A percentile compares a stretch with the other conserved stretches of the same genome.
Conservation (phyloP, 1,139 yeast species). For the Yamadazyma songkhlaensis region DNA sequence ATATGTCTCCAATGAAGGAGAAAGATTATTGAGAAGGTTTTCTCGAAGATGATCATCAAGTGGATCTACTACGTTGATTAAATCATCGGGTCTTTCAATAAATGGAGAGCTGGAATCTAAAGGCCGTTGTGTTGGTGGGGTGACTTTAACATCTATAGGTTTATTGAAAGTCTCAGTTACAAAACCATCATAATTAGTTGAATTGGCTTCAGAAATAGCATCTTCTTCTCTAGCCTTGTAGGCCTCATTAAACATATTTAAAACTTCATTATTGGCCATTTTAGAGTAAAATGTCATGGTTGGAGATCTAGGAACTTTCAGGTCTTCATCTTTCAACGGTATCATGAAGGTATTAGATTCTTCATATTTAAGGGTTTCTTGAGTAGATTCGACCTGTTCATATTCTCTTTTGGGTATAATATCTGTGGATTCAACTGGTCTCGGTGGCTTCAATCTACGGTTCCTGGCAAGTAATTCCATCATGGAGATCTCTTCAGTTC, state of each 20-base stretch:
- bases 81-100: conserved; percentile 33
- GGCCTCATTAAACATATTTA: conserved; percentile 73
- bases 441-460: conserved; percentile 1
- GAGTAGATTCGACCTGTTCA: too few species aligned
- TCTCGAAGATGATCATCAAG: conserved; percentile 23
- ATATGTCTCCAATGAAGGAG: conserved; percentile 25
- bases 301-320: conserved; percentile 50
- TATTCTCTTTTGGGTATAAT: too few species aligned
- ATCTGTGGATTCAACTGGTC: too few species aligned
- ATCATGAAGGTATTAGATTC: conserved; percentile 28
- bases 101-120: conserved; percentile 44
- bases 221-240: conserved; percentile 33
- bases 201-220: conserved; percentile 20
- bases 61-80: conserved; percentile 26
- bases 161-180: conserved; percentile 48
- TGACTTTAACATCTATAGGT: conserved; percentile 10
- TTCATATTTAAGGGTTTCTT: background rate
- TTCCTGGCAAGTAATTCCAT: conserved; percentile 52
- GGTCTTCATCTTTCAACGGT: conserved; percentile 32
- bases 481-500: conserved; percentile 47
- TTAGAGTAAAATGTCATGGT: conserved; percentile 77
- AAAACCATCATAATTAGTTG: conserved; percentile 47
- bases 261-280: conserved; percentile 73
- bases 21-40: conserved; percentile 21
- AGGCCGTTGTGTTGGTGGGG: conserved; percentile 29